Evolutionary conservation across 2,329 filamentous ascomycete species (phyloP), one percentile per base, ranked within the genome.

Genomic region (Penicillium glabrum): DNA sequence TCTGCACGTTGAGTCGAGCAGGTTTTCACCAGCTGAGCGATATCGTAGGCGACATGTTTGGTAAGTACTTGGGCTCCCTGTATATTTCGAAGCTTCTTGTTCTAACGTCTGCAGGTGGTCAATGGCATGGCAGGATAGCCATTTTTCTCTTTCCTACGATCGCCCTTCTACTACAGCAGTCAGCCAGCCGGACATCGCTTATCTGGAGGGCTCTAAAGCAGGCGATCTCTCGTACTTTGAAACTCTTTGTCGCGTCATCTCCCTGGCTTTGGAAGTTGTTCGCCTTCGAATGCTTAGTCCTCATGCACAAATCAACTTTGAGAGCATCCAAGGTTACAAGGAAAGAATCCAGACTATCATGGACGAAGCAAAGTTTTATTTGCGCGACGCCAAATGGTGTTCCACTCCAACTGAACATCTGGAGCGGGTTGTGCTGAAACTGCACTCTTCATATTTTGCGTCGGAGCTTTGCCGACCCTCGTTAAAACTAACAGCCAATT

Each of bases 101-200:
- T 13, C 45, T 46, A 33, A 46, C 26, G 19, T 31, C 9, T 46
- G 14, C 26, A 81, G 79, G 79, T 87, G 85, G 85, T 83, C 83
- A 2, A 79, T 87, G 61, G 78, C 86, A 31, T 87, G 85, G 85
- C 85, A 87, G 66, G 85, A 87, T 63, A 86, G 83, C 54, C 76
- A 87, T 46, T 79, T 87, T 24, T 86, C 84, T 9, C 80, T 87
- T 31, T 86, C 84, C 2, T 87, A 86, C 64, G 85, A 87, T 63
- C 75, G 85, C 37, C 80, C 79, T 1, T 83, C 83, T 2, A 82
- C 81, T 14, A 80, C 77, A 26, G 82, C 82, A 6, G 80, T 83
- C n/a, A 75, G 78, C 51, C 79, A 80, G 57, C 77, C 79, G 1
- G 77, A 80, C 46, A 82, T 82, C 9, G 75, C 80, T 26, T 78